These are phyloP conservation scores for Ananas comosus DNA, from an alignment of 176 grass and related monocot genomes.

Conservation along the genomic window DNA sequence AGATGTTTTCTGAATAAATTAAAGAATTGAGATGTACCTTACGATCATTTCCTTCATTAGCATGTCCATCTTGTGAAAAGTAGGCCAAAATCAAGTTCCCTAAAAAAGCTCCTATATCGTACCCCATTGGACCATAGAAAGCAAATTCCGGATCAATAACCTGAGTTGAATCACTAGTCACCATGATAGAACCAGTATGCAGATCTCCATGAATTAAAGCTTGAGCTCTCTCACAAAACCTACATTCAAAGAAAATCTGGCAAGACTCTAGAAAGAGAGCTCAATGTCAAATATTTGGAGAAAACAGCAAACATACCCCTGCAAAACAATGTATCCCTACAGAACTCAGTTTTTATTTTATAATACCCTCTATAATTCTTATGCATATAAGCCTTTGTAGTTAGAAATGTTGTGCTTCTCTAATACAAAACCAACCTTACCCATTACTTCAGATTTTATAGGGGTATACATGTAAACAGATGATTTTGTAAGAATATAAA, in stretches of 20 bases:
- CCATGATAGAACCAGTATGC: slow-evolving; percentile 90
- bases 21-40: slow-evolving; percentile 34
- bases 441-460: too few species aligned
- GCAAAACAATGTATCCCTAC: too few species aligned
- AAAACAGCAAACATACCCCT: too few species aligned
- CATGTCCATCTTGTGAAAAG: slow-evolving; percentile 90
- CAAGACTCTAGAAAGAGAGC: neutral
- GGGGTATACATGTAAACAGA: too few species aligned
- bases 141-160: slow-evolving; percentile 95
- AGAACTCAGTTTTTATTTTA: too few species aligned
- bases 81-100: slow-evolving; percentile 87
- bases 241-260: slow-evolving; percentile 12
- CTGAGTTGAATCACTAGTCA: slow-evolving; percentile 68
- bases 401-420: too few species aligned
- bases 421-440: too few species aligned
- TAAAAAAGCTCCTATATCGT: slow-evolving; percentile 86
- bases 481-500: neutral
- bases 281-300: too few species aligned
- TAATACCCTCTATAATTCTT: too few species aligned
- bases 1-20: neutral
- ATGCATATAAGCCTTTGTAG: too few species aligned
- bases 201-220: slow-evolving; percentile 97
- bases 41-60: slow-evolving; percentile 57
- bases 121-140: slow-evolving; percentile 91
- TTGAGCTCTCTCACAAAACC: slow-evolving; percentile 88